Evolutionary conservation across 2,329 filamentous ascomycete genomes (phyloP), one percentile per base, ranked within the genome.

Genomic region (Juglanconis oblonga): DNA sequence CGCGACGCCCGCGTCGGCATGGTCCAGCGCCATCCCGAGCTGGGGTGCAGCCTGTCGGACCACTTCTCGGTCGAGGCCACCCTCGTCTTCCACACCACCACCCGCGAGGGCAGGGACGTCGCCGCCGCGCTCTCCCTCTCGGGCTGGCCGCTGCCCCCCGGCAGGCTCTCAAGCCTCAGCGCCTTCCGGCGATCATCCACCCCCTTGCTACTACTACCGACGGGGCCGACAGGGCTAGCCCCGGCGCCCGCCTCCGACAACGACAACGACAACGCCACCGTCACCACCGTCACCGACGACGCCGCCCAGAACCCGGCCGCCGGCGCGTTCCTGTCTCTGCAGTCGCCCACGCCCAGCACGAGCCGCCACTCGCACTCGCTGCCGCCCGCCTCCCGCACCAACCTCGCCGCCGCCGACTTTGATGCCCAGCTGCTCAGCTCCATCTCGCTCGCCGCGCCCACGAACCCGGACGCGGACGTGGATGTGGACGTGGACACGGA

Each of bases 21-120:
- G 86, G 88, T 86, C 24, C 84, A 89, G 70, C 87, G 91, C 9
- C 93, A 97, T 73, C 91, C 92, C 0, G 85, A 84, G 1, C 80
- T 97, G 1, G 82, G 86, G 64, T 97, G 92, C 76, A 96, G 92
- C 1, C 81, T 98, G 32, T 97, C 92, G 67, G 94, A 99, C 71
- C 95, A 98, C 73, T 98, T 97, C 73, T 92, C 91, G 29, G 89
- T 98, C 56, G 89, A 94, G 71, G 87, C 91, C 5, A 92, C 91
- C 0, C 80, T 98, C 9, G 74, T 77, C 4, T 80, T 83, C 11
- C 77, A 81, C 65, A 60, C 53, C 5, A 45, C 54, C 7, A 35
- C 54, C 3, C 71, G 56, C 48, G 4, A 51, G 31, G 10, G 55
- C 42, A n/a, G 8, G 42, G 42, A 7, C 42, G 7, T 5, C 11